Percentiles rank a stretch among this genome's conserved stretches.
phyloP scores from a whole-genome alignment of 2,329 filamentous ascomycete species.

The Chrysosporium keratinophilum region DNA sequence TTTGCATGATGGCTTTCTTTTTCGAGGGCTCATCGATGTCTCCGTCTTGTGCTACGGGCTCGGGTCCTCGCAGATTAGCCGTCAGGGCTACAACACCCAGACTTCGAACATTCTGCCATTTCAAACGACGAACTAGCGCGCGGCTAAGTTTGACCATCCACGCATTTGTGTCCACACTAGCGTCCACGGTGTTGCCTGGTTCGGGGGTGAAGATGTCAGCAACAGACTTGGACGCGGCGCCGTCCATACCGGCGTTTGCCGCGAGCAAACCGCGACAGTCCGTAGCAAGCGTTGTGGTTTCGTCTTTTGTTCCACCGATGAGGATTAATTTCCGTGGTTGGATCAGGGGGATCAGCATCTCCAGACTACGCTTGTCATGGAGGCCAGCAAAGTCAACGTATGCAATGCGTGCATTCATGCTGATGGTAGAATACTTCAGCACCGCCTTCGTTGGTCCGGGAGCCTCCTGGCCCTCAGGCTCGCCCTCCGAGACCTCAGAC shows the following conservation, averaged over 20 bases:
- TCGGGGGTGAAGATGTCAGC: constrained; percentile 72
- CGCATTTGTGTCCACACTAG: constrained; percentile 93
- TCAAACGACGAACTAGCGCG: constrained; percentile 69
- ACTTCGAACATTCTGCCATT: constrained; percentile 88
- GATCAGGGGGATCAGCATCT: constrained; percentile 90
- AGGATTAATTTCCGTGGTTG: constrained; percentile 89
- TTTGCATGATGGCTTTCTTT: constrained; percentile 44
- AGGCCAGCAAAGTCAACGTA: constrained; percentile 87
- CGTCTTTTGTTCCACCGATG: constrained; percentile 66
- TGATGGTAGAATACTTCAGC: constrained; percentile 52
- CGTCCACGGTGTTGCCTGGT: constrained; percentile 66
- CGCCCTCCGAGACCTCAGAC: constrained; percentile 47
- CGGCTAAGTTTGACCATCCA: constrained; percentile 91
- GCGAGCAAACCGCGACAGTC: constrained; percentile 63
- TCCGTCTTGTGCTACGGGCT: constrained; percentile 21
- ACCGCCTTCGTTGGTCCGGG: constrained; percentile 67
- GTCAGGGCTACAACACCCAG: constrained; percentile 89
- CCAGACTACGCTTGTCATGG: constrained; percentile 84
- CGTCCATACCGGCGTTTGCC: constrained; percentile 28
- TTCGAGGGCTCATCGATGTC: constrained; percentile 31
- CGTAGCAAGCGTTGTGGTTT: constrained; percentile 66
- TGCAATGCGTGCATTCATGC: constrained; percentile 64
- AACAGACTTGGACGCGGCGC: constrained; percentile 15
- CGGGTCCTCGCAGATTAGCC: constrained; percentile 52
- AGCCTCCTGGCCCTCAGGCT: constrained; percentile 38